Evolutionary conservation across 805 yeast species (phyloP), one percentile per base, ranked within the genome.

Genomic region (Starmerella powellii): DNA sequence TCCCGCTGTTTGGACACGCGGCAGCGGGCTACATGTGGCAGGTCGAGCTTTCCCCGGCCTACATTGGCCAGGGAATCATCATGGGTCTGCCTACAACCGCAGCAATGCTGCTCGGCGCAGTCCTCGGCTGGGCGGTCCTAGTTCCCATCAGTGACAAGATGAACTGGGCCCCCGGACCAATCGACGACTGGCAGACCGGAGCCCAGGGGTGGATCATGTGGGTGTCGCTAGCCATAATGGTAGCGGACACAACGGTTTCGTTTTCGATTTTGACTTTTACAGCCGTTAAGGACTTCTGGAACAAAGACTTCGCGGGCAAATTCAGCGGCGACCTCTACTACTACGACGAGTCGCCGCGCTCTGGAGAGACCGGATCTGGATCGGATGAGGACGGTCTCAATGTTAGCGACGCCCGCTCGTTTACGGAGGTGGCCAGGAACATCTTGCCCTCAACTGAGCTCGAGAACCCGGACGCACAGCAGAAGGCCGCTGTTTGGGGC

Each of bases 151-250:
- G 93, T 1, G 70, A 78, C 44, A 49, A 65, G 41, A 59, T 64
- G 46, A 80, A 77, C 3, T 91, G 97, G 96, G 94, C 95, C 0
- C 78, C 86, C 0, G 94, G 95, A 0, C 78, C 77, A 2, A 74
- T 84, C 2, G 91, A 81, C 56, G 94, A 86, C 62, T 91, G 96
- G 96, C 78, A 82, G 53, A 70, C 73, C 20, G 97, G 97, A 3
- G 82, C 87, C 1, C 95, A 88, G 57, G 98, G 97, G 6, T 88
- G 98, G 98, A 84, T 91, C 42, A 67, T 88, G 58, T 88, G 98
- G 98, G 68, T 86, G 41, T 78, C 93, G 58, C 69, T 88, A 51
- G 78, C 95, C 19, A 85, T 87, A 38, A 88, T 88, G 98, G 84
- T 88, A 16, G 78, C 84, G 38, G 98, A 88, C 57, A 81, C 95